Conservation (phyloP, 176 grass and related monocot genomes). For the Aegilops sharonensis region DNA sequence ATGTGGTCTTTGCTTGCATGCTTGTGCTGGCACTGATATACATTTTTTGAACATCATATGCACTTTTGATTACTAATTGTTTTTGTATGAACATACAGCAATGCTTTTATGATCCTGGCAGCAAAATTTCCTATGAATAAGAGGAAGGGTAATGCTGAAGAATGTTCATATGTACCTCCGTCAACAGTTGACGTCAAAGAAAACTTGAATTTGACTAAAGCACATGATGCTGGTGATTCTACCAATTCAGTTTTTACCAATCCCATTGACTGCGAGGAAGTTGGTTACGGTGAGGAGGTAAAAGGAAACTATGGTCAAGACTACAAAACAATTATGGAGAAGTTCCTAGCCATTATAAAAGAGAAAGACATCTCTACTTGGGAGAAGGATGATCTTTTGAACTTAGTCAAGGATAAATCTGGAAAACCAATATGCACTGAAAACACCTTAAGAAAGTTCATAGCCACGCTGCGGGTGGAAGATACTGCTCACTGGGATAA, state of each 20-base stretch:
- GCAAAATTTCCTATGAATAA: slow-evolving; percentile 43
- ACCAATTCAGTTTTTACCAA: slow-evolving; percentile 3
- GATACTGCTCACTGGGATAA: slow-evolving; percentile 40
- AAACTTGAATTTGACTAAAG: slow-evolving; percentile 3
- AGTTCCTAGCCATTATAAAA: slow-evolving; percentile 36
- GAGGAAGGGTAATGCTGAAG: slow-evolving; percentile 12
- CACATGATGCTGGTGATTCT: slow-evolving; percentile 17
- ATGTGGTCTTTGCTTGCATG: slow-evolving; percentile 15
- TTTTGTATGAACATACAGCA: slow-evolving; percentile 17
- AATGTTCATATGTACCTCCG: not conserved
- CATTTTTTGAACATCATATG: not conserved
- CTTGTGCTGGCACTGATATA: not conserved
- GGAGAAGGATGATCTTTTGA: slow-evolving; percentile 31
- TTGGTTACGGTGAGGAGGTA: not conserved
- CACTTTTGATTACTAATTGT: not conserved
- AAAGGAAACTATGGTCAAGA: slow-evolving; percentile 31
- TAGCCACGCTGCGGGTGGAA: not conserved
- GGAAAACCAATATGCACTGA: slow-evolving; percentile 26
- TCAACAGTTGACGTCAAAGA: not conserved
- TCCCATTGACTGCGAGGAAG: not conserved
- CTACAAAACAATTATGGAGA: slow-evolving; percentile 36
- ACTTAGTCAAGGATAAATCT: slow-evolving; percentile 37
- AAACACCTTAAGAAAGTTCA: slow-evolving; percentile 29
- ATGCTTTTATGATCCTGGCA: slow-evolving; percentile 45
- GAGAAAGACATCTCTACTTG: slow-evolving; percentile 33